These are phyloP conservation scores for Hibiscus tridactylites DNA, from an alignment of 345 rosid species.

Conservation along the genomic window DNA sequence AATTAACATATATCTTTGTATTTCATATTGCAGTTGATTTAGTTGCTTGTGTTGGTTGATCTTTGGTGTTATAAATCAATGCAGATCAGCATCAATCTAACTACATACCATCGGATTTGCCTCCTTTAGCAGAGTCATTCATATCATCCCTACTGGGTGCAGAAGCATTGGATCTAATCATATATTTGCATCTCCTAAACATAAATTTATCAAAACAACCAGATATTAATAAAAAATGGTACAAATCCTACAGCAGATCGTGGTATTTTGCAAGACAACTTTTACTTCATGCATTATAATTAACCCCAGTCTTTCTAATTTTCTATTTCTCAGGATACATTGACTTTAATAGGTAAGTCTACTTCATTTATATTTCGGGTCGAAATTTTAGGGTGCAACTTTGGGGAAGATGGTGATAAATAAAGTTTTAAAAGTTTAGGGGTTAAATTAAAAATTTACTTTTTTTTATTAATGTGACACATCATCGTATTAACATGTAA, in stretches of 20 bases:
- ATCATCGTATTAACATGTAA: too few species aligned
- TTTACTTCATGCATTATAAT: not conserved
- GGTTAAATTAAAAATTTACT: too few species aligned
- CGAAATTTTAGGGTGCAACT: too few species aligned
- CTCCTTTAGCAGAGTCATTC: conserved; percentile 6
- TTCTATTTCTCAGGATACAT: too few species aligned
- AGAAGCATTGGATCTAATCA: conserved; percentile 10
- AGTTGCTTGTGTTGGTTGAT: not conserved
- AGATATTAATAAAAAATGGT: not conserved
- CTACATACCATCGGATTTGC: conserved; percentile 13
- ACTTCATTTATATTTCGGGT: too few species aligned
- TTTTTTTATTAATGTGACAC: too few species aligned
- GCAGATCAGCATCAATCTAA: conserved; percentile 8
- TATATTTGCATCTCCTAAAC: conserved; percentile 22
- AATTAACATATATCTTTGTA: not conserved
- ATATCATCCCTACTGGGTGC: conserved; percentile 9
- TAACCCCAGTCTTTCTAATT: not conserved
- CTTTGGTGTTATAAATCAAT: not conserved
- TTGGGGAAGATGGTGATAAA: too few species aligned
- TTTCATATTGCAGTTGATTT: not conserved
- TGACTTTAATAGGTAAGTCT: too few species aligned
- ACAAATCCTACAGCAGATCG: not conserved
- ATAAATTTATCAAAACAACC: not conserved
- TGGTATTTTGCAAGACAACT: not conserved
- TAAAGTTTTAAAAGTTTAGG: too few species aligned